Conservation (phyloP, 805 yeast genomes). For the Myxozyma udenii region DNA sequence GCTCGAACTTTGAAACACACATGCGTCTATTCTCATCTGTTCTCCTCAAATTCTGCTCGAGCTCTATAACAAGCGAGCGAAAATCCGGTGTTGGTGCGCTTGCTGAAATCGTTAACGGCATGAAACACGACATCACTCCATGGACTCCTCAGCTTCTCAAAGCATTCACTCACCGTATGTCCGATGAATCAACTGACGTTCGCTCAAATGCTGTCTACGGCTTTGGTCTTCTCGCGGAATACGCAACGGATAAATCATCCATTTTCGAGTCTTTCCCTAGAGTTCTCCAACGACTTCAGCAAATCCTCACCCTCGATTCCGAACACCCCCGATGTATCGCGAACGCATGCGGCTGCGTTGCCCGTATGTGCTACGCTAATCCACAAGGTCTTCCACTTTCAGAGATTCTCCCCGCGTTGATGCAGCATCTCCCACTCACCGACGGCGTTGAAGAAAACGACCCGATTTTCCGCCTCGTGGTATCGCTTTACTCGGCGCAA, state of each 20-base stretch:
- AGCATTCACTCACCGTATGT: constrained; percentile 63
- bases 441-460: constrained; percentile 89
- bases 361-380: constrained; percentile 79
- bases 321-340: constrained; percentile 58
- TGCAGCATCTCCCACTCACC: constrained; percentile 77
- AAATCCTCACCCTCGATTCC: constrained; percentile 71
- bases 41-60: constrained; percentile 54
- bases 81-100: constrained; percentile 81
- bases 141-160: constrained; percentile 67
- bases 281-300: constrained; percentile 64
- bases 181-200: constrained; percentile 71
- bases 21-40: constrained; percentile 69
- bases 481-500: constrained; percentile 64
- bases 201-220: constrained; percentile 96
- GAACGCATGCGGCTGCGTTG: constrained; percentile 96
- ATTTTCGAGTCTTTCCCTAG: constrained; percentile 62
- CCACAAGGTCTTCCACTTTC: constrained; percentile 70
- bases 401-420: constrained; percentile 69
- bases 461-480: constrained; percentile 78
- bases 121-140: constrained; percentile 61
- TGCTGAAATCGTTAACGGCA: constrained; percentile 81
- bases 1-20: constrained; percentile 69
- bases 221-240: constrained; percentile 69
- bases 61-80: constrained; percentile 70
- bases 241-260: constrained; percentile 52